Evolutionary conservation across 2,329 filamentous ascomycete genomes (phyloP), one percentile per base, ranked within the genome.

Genomic region (Talaromyces pinophilus): DNA sequence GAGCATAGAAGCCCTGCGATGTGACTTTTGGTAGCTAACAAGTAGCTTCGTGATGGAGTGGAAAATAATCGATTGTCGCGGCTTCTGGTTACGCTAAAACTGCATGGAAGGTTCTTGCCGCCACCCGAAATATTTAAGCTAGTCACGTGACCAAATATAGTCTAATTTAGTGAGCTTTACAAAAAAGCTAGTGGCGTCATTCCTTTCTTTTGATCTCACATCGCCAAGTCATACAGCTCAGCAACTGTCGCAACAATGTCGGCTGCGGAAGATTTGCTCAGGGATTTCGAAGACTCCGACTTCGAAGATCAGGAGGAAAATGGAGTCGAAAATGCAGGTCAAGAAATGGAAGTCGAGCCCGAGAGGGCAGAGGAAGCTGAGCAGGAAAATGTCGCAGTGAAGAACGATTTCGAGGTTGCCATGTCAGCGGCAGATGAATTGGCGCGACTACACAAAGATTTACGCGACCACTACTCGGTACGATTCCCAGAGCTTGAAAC

Each of bases 371-470:
- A 67, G 19, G 66, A 67, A 19, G 50, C 35, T 15, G 22, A 54
- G 30, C 83, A 83, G 52, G 79, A 81, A 71, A 84, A 89, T 71
- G 88, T 91, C 70, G 88, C 90, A 69, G 85, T 89, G 68, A 92
- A 94, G 76, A 86, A 89, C 62, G 90, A 90, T 72, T 88, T 95
- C 54, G 92, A 96, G 76, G 93, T 96, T 7, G 96, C 95, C 0
- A 96, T 94, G 5, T 90, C 91, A 69, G 97, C 98, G 71, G 93
- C 97, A 71, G 92, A 92, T 75, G 94, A 98, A 78, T 91, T 98
- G 55, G 91, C 91, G 40, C 86, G 95, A 7, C 92, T 98, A 25
- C 95, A 99, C 84, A 99, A 99, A 80, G 96, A 92, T 78, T 92
- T 97, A 67, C 88, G 94, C 74, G 95, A 99, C 74, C 92, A 97